phyloP scores from a whole-genome alignment of 371 early-diverging fungal genomes.

The Apophysomyces elegans region DNA sequence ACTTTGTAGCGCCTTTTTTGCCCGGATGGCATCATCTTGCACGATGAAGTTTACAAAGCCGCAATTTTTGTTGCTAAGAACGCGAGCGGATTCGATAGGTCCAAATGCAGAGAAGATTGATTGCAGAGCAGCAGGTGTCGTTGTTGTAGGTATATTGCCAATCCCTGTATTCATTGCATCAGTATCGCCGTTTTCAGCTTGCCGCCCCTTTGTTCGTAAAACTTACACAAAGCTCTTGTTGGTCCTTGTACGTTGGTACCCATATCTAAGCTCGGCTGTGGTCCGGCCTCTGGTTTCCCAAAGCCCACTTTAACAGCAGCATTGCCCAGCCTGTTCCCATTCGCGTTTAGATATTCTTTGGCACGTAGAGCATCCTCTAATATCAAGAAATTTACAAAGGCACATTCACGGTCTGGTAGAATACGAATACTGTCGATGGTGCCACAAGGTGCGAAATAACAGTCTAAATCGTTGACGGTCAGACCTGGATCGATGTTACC shows the following conservation, averaged over 20 bases:
- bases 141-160: slow-evolving; percentile 88
- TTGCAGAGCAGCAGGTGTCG: slow-evolving; percentile 76
- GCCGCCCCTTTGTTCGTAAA: background rate
- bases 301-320: slow-evolving; percentile 84
- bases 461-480: slow-evolving; percentile 76
- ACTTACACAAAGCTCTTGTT: slow-evolving; percentile 44
- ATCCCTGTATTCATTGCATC: slow-evolving; percentile 67
- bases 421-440: slow-evolving; percentile 90
- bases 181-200: background rate
- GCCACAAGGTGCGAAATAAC: slow-evolving; percentile 86
- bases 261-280: slow-evolving; percentile 14
- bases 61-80: slow-evolving; percentile 94
- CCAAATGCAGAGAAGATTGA: slow-evolving; percentile 81
- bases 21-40: slow-evolving; percentile 87
- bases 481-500: slow-evolving; percentile 87
- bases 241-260: slow-evolving; percentile 30
- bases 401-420: slow-evolving; percentile 72
- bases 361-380: slow-evolving; percentile 86
- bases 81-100: slow-evolving; percentile 88
- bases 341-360: slow-evolving; percentile 73
- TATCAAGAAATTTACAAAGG: slow-evolving; percentile 46
- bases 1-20: slow-evolving; percentile 85
- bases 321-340: slow-evolving; percentile 68
- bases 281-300: slow-evolving; percentile 81
- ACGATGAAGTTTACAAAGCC: slow-evolving; percentile 93